Conservation (phyloP, 1,139 yeast species). For the Arxiozyma bovina region DNA sequence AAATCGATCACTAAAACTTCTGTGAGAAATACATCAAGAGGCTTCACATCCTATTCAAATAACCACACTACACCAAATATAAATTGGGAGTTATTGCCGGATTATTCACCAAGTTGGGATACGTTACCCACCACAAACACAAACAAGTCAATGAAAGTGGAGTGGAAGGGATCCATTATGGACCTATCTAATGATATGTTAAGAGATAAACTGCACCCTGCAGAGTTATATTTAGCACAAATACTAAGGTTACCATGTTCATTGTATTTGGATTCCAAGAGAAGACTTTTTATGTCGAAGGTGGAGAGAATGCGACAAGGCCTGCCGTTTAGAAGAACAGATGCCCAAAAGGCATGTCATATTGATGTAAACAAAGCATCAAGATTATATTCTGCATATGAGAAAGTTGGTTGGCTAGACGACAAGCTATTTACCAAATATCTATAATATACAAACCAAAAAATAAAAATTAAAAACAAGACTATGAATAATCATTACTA, state of each 20-base stretch:
- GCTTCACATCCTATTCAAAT: conserved; percentile 9
- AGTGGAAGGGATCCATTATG: conserved; percentile 99
- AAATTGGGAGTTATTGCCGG: conserved; percentile 52
- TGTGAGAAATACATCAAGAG: background rate
- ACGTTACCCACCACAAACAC: conserved; percentile 57
- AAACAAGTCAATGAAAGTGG: conserved; percentile 67
- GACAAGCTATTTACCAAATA: conserved; percentile 60
- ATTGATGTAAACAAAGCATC: conserved; percentile 96
- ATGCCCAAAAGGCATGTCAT: conserved; percentile 94
- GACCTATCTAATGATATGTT: conserved; percentile 77
- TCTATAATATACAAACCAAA: background rate
- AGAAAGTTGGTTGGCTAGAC: conserved; percentile 90
- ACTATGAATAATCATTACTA: background rate
- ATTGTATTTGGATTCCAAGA: conserved; percentile 83
- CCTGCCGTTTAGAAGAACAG: conserved; percentile 89
- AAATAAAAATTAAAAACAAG: too few relatives aligned
- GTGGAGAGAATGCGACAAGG: conserved; percentile 66
- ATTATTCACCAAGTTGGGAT: conserved; percentile 62
- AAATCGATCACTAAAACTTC: background rate
- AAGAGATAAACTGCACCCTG: conserved; percentile 68
- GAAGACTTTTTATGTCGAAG: conserved; percentile 82
- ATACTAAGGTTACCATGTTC: conserved; percentile 79
- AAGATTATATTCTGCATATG: conserved; percentile 85
- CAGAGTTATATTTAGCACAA: conserved; percentile 78
- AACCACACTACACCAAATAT: conserved; percentile 29